A percentile compares a stretch with the other conserved stretches of the same genome.
Evolutionary conservation across 768 basidiomycete genomes (phyloP).

Genomic region (Tricholoma matsutake): DNA sequence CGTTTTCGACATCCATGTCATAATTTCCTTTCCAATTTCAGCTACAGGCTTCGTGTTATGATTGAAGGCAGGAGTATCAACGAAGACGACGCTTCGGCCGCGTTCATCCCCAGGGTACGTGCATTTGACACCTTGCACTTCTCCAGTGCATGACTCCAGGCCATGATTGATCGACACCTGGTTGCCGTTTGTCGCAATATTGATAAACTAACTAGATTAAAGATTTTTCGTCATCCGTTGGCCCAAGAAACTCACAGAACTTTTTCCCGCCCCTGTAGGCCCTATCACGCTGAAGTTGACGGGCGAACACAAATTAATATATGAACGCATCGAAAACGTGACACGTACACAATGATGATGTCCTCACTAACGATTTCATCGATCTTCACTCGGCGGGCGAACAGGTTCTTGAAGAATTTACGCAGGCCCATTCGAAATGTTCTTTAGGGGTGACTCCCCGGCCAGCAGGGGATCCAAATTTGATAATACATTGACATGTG

Average conservation of each 20-base stretch:
- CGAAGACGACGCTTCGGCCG: conserved; percentile 2
- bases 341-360: conserved; percentile 3
- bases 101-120: conserved; percentile 1
- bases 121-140: conserved; percentile 3
- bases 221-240: background rate
- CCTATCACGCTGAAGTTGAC: background rate
- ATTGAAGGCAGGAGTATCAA: conserved; percentile 4
- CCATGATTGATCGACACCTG: background rate
- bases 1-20: conserved; percentile 3
- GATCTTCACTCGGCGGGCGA: background rate
- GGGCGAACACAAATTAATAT: background rate
- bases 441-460: background rate
- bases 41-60: background rate
- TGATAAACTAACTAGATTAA: conserved; percentile 1
- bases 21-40: conserved; percentile 3
- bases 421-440: background rate
- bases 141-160: background rate
- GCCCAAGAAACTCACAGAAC: background rate
- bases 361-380: conserved; percentile 3
- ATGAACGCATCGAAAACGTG: background rate
- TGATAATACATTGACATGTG: background rate
- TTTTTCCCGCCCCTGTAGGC: conserved; percentile 4
- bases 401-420: background rate
- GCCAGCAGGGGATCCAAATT: background rate
- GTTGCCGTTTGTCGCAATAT: background rate